Evolutionary conservation across 441 rosid species (phyloP).

Genomic region (Capsella rubella): DNA sequence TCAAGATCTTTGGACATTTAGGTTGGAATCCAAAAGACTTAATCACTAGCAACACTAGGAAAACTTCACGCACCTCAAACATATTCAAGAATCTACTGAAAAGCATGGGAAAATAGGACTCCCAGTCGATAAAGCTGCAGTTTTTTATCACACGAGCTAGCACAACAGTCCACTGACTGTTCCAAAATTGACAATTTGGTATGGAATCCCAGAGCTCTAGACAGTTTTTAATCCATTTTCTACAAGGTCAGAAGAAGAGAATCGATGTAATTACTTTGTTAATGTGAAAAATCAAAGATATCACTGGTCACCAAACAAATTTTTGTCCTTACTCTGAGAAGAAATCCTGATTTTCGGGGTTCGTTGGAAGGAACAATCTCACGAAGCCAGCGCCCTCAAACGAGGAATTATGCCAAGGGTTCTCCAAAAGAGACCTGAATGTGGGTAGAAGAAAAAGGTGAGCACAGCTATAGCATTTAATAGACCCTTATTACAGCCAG

Average conservation of each 20-base stretch:
- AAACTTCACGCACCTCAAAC: conserved; percentile 87
- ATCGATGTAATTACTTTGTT: background rate
- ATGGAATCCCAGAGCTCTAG: conserved; percentile 90
- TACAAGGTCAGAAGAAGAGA: conserved; percentile 52
- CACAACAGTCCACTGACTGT: conserved; percentile 95
- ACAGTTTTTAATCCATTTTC: conserved; percentile 80
- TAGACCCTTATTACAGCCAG: conserved; percentile 33
- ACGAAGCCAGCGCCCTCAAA: conserved; percentile 99
- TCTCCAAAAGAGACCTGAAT: conserved; percentile 87
- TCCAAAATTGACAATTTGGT: conserved; percentile 99
- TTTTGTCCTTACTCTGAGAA: conserved; percentile 76
- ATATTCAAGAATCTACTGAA: conserved; percentile 89
- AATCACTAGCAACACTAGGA: conserved; percentile 36
- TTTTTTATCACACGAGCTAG: conserved; percentile 90
- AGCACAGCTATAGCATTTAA: conserved; percentile 19
- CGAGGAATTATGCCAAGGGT: conserved; percentile 98
- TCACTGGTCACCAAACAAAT: conserved; percentile 35
- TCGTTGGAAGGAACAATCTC: conserved; percentile 96
- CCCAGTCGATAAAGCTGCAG: conserved; percentile 85
- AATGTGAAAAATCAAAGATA: conserved; percentile 40
- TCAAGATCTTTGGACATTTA: conserved; percentile 20
- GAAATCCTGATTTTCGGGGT: conserved; percentile 85
- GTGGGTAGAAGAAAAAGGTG: conserved; percentile 34
- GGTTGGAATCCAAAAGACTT: conserved; percentile 31
- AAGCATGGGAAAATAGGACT: conserved; percentile 74